Conservation (phyloP, 2,329 filamentous ascomycete genomes). For the Penicillium polonicum region DNA sequence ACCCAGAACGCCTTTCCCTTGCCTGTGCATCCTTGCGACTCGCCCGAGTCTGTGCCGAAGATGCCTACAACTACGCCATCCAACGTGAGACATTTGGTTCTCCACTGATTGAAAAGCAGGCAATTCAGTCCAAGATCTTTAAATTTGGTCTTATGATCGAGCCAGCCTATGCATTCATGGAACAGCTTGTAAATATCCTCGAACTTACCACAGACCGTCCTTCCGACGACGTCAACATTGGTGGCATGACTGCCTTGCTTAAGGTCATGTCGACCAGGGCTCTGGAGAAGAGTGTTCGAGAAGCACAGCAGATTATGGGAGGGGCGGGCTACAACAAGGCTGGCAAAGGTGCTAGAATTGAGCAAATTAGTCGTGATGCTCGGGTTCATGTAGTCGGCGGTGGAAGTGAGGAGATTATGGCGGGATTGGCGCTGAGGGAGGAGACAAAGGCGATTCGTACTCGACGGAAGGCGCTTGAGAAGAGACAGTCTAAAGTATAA, state of each 20-base stretch:
- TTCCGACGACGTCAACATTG: slow-evolving; percentile 45
- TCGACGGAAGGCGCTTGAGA: slow-evolving; percentile 29
- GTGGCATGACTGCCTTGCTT: slow-evolving; percentile 52
- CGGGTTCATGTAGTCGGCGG: slow-evolving; percentile 48
- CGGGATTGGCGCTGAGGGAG: slow-evolving; percentile 35
- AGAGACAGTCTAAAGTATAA: slow-evolving; percentile 26
- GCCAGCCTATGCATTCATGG: slow-evolving; percentile 60
- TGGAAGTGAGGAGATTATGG: slow-evolving; percentile 44
- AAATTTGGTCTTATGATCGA: slow-evolving; percentile 61
- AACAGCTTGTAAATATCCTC: slow-evolving; percentile 59
- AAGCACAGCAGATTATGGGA: slow-evolving; percentile 57
- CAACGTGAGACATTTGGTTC: slow-evolving; percentile 65
- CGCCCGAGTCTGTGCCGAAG: slow-evolving; percentile 58
- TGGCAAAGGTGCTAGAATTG: slow-evolving; percentile 52
- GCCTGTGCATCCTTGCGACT: slow-evolving; percentile 63
- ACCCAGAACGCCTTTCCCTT: slow-evolving; percentile 69
- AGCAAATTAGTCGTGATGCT: slow-evolving; percentile 55
- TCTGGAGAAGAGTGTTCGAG: slow-evolving; percentile 54
- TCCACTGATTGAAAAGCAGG: slow-evolving; percentile 57
- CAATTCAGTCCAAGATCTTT: slow-evolving; percentile 61
- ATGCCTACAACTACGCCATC: slow-evolving; percentile 62
- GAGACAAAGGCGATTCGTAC: slow-evolving; percentile 33
- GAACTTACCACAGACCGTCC: slow-evolving; percentile 44
- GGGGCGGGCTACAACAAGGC: slow-evolving; percentile 53
- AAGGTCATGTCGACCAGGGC: slow-evolving; percentile 55